Base-by-base conservation (phyloP, 495 filamentous ascomycete species). In the Neurospora cerealis region DNA sequence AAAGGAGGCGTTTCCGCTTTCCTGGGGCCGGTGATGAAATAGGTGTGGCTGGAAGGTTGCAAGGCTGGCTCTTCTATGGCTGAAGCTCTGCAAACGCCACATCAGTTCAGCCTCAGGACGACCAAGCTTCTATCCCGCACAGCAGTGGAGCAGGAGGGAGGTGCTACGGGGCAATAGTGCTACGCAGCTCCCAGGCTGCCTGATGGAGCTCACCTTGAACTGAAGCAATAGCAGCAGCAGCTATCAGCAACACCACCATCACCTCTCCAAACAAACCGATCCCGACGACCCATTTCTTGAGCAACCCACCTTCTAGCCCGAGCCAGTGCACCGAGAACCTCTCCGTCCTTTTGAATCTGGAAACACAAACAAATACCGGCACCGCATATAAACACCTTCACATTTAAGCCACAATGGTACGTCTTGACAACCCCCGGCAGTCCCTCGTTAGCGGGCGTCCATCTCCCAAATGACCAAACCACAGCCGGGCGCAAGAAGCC, bases 361-460 rank as follows among this genome's bases (percentile, higher is more conserved):
- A 62, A 8, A 62, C 5, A 4, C 24, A 32, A 32, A 62, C 11
- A 28, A 62, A 28, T 17, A 39, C 37, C 42, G 36, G 28, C 48
- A 17, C 11, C 44, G 10, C 41, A 60, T 4, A 17, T 32, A 9
- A 40, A 8, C 60, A 73, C 37, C 73, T 48, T 60, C 44, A 66
- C n/a, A 69, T 37, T 46, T 42, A 70, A 71, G 41, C 37, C 74
- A 74, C 74, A 76, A 77, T 77, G 76, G 76, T 77, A 75, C 66
- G 71, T 66, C 70, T 46, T 36, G 32, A 32, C 34, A 36, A 24
- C n/a, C 36, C 36, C 54, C 54, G 54, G 54, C 54, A 62, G 11
- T 62, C 54, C 54, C 54, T 62, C 54, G 24, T 32, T 62, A 62
- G 54, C 54, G 54, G 44, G 40, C 38, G 3, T 28, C 70, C 70